Percentiles rank a stretch among this genome's conserved stretches.
These are phyloP conservation scores for Raddia distichophylla DNA, from an alignment of 176 grass and related monocot genomes.

Conservation along the genomic window DNA sequence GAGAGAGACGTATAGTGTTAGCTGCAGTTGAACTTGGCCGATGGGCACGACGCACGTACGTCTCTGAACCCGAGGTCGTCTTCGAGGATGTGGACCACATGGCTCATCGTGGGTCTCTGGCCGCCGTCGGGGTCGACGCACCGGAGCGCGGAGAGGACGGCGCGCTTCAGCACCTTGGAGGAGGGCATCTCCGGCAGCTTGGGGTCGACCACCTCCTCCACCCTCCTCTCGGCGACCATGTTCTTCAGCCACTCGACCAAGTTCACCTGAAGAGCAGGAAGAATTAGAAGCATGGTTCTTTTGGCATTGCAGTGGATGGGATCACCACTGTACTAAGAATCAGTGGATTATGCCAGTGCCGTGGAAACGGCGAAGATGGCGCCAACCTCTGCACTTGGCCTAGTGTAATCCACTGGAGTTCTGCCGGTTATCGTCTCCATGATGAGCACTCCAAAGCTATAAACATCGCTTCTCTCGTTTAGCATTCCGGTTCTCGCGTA, in stretches of 20 bases:
- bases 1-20: not conserved
- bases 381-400: conserved; percentile 62
- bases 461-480: conserved; percentile 92
- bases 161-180: conserved; percentile 71
- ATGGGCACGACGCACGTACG: conserved; percentile 36
- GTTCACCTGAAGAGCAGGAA: conserved; percentile 56
- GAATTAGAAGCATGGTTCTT: not conserved
- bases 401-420: conserved; percentile 90
- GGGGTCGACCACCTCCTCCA: conserved; percentile 81
- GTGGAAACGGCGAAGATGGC: not conserved
- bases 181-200: conserved; percentile 66
- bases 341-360: not conserved
- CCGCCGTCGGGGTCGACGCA: conserved; percentile 75
- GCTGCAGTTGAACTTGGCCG: not conserved
- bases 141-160: conserved; percentile 77
- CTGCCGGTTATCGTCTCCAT: conserved; percentile 90
- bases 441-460: conserved; percentile 90
- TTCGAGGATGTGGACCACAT: conserved; percentile 88
- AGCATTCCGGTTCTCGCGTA: conserved; percentile 91
- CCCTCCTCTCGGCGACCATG: conserved; percentile 78
- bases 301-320: not conserved
- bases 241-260: conserved; percentile 89
- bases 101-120: conserved; percentile 83
- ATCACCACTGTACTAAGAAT: not conserved
- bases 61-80: conserved; percentile 61